phyloP scores from a whole-genome alignment of 2,329 filamentous ascomycete species.

The Fusarium algeriense region DNA sequence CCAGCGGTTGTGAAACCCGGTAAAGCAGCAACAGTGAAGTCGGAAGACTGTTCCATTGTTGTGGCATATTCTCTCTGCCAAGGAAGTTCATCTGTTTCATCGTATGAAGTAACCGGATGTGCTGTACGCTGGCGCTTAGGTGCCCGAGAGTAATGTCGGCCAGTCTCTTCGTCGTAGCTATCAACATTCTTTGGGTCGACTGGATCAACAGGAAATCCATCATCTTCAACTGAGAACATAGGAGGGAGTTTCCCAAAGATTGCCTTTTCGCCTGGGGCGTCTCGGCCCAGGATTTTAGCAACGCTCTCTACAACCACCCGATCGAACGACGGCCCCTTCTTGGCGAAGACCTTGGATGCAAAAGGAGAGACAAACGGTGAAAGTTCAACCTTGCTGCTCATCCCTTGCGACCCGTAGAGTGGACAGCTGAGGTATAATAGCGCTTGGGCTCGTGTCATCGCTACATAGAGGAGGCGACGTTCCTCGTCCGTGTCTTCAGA shows the following conservation, averaged over 20 bases:
- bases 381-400: conserved; percentile 70
- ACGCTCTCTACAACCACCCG: conserved; percentile 72
- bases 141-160: conserved; percentile 39
- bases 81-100: conserved; percentile 46
- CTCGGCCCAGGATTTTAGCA: conserved; percentile 76
- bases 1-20: conserved; percentile 73
- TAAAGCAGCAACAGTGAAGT: conserved; percentile 69
- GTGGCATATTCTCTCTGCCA: conserved; percentile 65
- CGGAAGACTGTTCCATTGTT: conserved; percentile 70
- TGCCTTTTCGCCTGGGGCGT: conserved; percentile 66
- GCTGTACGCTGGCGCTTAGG: conserved; percentile 49
- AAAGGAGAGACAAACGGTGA: conserved; percentile 77
- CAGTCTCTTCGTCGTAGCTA: conserved; percentile 33
- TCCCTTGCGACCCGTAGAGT: conserved; percentile 71
- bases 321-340: conserved; percentile 77
- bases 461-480: conserved; percentile 89
- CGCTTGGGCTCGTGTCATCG: conserved; percentile 93
- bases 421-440: conserved; percentile 89
- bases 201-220: conserved; percentile 75
- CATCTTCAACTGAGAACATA: conserved; percentile 73
- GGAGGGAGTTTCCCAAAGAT: conserved; percentile 66
- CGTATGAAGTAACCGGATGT: conserved; percentile 28
- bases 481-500: conserved; percentile 91
- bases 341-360: conserved; percentile 57
- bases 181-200: conserved; percentile 53